Conservation (phyloP, 768 basidiomycete species). For the Termitomyces sp. region DNA sequence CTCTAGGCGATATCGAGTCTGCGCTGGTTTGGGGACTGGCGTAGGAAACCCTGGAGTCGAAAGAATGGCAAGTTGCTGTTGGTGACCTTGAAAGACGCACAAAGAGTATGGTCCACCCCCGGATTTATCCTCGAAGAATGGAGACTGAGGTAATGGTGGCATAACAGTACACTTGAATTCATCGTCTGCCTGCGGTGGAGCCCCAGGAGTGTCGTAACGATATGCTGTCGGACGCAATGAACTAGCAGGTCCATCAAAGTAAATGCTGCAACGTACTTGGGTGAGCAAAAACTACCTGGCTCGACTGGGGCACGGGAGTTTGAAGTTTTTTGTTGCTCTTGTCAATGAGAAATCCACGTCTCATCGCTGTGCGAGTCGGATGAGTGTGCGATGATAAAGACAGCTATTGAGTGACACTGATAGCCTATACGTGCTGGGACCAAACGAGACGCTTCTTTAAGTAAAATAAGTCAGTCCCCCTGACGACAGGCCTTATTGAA, state of each 20-base stretch:
- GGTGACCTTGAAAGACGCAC: neutral
- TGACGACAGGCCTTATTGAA: neutral
- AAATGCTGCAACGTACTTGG: neutral
- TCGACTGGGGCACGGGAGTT: neutral
- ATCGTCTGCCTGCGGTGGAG: neutral
- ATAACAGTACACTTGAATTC: neutral
- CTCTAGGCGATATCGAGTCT: neutral
- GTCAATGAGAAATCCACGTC: neutral
- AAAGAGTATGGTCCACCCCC: neutral
- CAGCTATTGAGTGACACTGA: neutral
- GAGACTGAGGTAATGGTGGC: neutral
- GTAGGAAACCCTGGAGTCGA: constrained; percentile 13
- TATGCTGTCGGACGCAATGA: neutral
- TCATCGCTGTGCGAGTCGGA: neutral
- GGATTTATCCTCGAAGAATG: neutral
- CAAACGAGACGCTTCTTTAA: neutral
- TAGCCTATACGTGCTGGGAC: neutral
- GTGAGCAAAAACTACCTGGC: neutral
- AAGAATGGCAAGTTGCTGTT: neutral
- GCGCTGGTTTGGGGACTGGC: constrained; percentile 1
- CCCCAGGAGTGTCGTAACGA: neutral
- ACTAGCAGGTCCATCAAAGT: neutral
- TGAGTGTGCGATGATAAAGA: neutral
- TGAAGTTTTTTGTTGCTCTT: neutral
- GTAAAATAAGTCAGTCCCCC: neutral